Evolutionary conservation across 1,139 yeast genomes (phyloP).

Genomic region (Yamadazyma trypodendri): DNA sequence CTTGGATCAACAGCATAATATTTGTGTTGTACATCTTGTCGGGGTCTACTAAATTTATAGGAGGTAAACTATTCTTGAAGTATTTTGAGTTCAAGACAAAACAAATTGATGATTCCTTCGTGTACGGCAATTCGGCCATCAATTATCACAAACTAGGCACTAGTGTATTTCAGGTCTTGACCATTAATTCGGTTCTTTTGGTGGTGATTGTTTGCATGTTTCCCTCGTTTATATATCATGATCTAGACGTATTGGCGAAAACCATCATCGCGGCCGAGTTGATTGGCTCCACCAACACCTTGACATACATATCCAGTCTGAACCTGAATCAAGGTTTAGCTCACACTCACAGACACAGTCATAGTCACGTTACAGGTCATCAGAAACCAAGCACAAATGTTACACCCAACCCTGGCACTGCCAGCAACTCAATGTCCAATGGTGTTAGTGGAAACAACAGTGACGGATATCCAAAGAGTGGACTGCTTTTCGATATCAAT

Average conservation of each 20-base stretch:
- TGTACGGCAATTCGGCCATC: slow-evolving; percentile 11
- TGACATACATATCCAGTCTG: slow-evolving; percentile 9
- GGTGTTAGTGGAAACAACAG: no score
- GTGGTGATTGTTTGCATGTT: slow-evolving; percentile 27
- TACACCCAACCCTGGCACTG: no score
- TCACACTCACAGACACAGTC: slow-evolving; percentile 3
- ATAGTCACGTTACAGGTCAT: not conserved
- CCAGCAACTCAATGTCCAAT: no score
- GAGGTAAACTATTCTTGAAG: slow-evolving; percentile 41
- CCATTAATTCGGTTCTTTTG: slow-evolving; percentile 32
- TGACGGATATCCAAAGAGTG: not conserved
- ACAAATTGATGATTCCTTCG: slow-evolving; percentile 13
- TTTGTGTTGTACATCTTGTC: slow-evolving; percentile 39
- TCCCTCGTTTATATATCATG: slow-evolving; percentile 35
- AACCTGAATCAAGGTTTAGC: not conserved
- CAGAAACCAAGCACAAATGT: no score
- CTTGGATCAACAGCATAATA: slow-evolving; percentile 36
- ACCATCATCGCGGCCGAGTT: slow-evolving; percentile 51
- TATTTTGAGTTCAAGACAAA: slow-evolving; percentile 20
- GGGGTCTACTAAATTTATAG: slow-evolving; percentile 41
- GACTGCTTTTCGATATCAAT: slow-evolving; percentile 9
- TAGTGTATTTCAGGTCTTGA: slow-evolving; percentile 22
- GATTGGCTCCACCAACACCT: slow-evolving; percentile 29
- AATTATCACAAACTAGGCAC: slow-evolving; percentile 20
- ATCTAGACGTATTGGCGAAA: slow-evolving; percentile 46